Percentiles rank a stretch among this genome's conserved stretches.
Evolutionary conservation across 2,329 filamentous ascomycete genomes (phyloP).

Genomic region (Alternaria rosae): DNA sequence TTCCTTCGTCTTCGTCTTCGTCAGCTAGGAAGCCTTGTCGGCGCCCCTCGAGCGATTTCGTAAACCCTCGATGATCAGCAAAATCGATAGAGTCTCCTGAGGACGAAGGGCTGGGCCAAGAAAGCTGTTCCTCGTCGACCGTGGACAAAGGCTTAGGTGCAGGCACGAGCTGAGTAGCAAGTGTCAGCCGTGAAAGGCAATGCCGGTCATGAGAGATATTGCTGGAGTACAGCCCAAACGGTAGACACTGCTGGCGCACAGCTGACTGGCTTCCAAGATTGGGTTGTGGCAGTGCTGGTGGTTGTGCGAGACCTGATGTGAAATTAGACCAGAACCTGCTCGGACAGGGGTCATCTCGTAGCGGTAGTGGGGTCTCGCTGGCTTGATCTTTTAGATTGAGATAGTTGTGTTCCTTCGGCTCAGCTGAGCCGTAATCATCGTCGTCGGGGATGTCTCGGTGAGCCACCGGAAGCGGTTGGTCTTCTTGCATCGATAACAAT

Average conservation of each 20-base stretch:
- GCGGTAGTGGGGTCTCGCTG: not conserved
- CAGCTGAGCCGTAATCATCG: not conserved
- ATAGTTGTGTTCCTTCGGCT: not conserved
- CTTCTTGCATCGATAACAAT: not conserved
- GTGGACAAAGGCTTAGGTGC: not conserved
- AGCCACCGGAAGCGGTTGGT: not conserved
- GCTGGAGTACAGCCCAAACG: not conserved
- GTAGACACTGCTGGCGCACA: not conserved
- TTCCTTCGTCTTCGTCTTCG: not conserved
- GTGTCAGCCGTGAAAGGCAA: not conserved
- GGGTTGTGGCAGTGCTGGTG: not conserved
- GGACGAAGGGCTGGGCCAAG: not conserved
- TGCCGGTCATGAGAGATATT: not conserved
- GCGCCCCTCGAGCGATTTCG: not conserved
- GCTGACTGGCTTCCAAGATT: not conserved
- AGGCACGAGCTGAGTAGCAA: constrained; percentile 2
- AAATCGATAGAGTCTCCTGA: constrained; percentile 4
- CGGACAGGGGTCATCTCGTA: not conserved
- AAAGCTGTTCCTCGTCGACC: not conserved
- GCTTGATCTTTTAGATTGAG: not conserved
- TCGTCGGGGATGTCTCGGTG: not conserved
- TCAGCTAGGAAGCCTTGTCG: constrained; percentile 6
- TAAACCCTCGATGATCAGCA: not conserved
- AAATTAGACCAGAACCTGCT: not conserved
- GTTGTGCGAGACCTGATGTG: not conserved